phyloP scores from a whole-genome alignment of 1,284 basidiomycete genomes.

The Austroboletus novae-zelandiae region DNA sequence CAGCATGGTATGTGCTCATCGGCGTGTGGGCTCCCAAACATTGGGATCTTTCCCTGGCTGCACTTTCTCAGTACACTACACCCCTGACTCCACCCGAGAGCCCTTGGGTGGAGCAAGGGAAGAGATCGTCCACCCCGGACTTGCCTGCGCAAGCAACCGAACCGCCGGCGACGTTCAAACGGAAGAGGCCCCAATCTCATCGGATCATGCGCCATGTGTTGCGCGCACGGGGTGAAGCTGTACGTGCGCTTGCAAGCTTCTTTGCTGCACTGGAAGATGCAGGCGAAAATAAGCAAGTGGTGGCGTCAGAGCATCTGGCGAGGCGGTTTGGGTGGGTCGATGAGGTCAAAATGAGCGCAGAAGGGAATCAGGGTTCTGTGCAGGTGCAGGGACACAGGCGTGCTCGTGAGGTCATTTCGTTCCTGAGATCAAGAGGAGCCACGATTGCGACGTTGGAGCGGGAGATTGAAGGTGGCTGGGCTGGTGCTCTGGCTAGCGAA shows the following conservation, averaged over 20 bases:
- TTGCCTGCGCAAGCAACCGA: slow-evolving; percentile 31
- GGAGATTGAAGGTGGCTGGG: slow-evolving; percentile 59
- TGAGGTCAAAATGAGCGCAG: slow-evolving; percentile 21
- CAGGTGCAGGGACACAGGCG: slow-evolving; percentile 52
- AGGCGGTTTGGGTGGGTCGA: slow-evolving; percentile 49
- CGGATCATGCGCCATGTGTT: slow-evolving; percentile 84
- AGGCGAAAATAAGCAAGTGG: slow-evolving; percentile 46
- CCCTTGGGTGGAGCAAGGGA: slow-evolving; percentile 59
- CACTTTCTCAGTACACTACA: slow-evolving; percentile 73
- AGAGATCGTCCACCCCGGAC: slow-evolving; percentile 32
- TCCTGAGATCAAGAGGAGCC: slow-evolving; percentile 62
- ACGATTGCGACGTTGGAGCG: slow-evolving; percentile 53
- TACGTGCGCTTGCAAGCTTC: slow-evolving; percentile 67
- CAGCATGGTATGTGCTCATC: slow-evolving; percentile 87
- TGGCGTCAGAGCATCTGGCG: slow-evolving; percentile 63
- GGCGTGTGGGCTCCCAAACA: slow-evolving; percentile 85
- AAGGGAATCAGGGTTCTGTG: slow-evolving; percentile 23
- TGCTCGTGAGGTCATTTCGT: slow-evolving; percentile 61
- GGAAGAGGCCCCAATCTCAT: slow-evolving; percentile 67
- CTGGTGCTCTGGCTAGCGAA: slow-evolving; percentile 54
- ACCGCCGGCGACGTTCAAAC: slow-evolving; percentile 41
- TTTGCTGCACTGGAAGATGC: slow-evolving; percentile 63
- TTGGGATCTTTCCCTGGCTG: slow-evolving; percentile 71
- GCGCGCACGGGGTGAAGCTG: slow-evolving; percentile 74
- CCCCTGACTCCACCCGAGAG: slow-evolving; percentile 64